Conservation (phyloP, 179 eudicot species). For the Carnegiea gigantea region DNA sequence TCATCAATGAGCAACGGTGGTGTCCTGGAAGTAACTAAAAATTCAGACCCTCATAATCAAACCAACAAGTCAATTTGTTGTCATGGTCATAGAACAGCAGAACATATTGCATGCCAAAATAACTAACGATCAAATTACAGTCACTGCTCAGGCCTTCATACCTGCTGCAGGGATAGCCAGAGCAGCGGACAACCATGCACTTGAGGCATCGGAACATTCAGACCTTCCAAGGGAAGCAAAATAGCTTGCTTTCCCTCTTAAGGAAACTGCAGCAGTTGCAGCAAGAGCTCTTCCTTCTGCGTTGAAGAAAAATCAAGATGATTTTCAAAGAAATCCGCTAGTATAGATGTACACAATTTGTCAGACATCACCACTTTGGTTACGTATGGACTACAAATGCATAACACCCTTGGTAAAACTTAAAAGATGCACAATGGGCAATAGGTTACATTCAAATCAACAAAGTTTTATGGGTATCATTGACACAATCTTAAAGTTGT, state of each 20-base stretch:
- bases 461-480: too few species aligned
- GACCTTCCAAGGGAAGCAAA: constrained; percentile 56
- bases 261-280: constrained; percentile 56
- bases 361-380: neutral
- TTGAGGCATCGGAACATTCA: constrained; percentile 47
- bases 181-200: constrained; percentile 63
- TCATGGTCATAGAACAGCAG: neutral
- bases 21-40: too few species aligned
- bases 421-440: too few species aligned
- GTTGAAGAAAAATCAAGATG: constrained; percentile 15
- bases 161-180: constrained; percentile 97
- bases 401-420: too few species aligned
- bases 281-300: constrained; percentile 70
- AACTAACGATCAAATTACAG: neutral
- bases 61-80: neutral
- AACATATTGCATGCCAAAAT: neutral
- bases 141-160: neutral
- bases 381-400: too few species aligned
- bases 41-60: neutral
- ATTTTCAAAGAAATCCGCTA: neutral
- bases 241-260: constrained; percentile 58
- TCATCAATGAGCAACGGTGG: too few species aligned
- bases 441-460: too few species aligned
- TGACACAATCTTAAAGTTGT: too few species aligned
- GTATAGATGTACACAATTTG: neutral